Evolutionary conservation across 371 early-diverging fungal species (phyloP).

Genomic region (Mucor circinelloides): DNA sequence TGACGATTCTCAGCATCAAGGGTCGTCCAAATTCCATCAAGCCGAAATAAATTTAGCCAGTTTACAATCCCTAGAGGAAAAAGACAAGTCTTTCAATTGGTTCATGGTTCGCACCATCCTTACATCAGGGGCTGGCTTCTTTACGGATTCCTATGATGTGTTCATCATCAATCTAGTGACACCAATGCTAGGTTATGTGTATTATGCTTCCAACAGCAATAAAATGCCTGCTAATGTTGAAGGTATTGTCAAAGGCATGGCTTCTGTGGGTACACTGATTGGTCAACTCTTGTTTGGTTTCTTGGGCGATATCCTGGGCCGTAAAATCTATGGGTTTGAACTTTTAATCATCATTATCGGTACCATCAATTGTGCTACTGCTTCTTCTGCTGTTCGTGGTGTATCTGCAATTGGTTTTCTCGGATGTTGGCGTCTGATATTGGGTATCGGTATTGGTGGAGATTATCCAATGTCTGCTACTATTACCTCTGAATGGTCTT

Average conservation of each 20-base stretch:
- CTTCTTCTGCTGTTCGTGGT: slow-evolving; percentile 47
- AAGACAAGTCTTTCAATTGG: slow-evolving; percentile 52
- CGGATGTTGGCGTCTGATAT: slow-evolving; percentile 76
- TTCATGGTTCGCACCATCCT: slow-evolving; percentile 81
- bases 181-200: slow-evolving; percentile 74
- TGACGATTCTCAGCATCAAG: slow-evolving; percentile 2
- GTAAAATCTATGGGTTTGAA: slow-evolving; percentile 88
- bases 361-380: slow-evolving; percentile 61
- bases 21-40: not conserved
- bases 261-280: slow-evolving; percentile 75
- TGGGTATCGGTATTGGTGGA: slow-evolving; percentile 85
- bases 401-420: slow-evolving; percentile 31
- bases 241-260: slow-evolving; percentile 72
- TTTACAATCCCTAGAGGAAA: not conserved
- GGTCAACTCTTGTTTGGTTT: slow-evolving; percentile 83
- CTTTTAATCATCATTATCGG: slow-evolving; percentile 76
- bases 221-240: slow-evolving; percentile 61
- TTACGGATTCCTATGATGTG: slow-evolving; percentile 87
- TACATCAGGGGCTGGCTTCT: slow-evolving; percentile 85
- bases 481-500: slow-evolving; percentile 86
- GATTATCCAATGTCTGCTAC: slow-evolving; percentile 79
- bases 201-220: slow-evolving; percentile 48
- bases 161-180: slow-evolving; percentile 81
- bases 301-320: slow-evolving; percentile 78
- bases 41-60: not conserved